Evolutionary conservation across 495 filamentous ascomycete genomes (phyloP).

Genomic region (Aeminium ludgeri): DNA sequence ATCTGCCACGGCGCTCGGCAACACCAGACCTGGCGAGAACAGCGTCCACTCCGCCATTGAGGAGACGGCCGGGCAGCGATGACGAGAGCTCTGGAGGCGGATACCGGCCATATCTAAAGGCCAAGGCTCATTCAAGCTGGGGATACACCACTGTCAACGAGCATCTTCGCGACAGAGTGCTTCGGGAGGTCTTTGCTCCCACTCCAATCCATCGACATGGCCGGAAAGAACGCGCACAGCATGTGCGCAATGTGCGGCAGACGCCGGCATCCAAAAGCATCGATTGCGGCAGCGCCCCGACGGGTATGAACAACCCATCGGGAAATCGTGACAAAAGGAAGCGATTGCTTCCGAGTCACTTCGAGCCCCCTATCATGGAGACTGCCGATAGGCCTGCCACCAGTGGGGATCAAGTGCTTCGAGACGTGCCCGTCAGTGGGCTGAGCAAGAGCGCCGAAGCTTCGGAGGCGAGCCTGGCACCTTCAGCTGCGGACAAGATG

Average conservation of each 20-base stretch:
- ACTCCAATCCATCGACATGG: conserved; percentile 55
- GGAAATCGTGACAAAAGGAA: no score
- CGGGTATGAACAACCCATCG: no score
- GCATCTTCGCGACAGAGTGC: conserved; percentile 73
- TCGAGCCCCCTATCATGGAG: no score
- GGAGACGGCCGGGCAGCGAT: conserved; percentile 3
- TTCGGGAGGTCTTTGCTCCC: conserved; percentile 83
- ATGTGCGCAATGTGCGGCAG: conserved; percentile 31
- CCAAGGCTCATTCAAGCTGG: conserved; percentile 54
- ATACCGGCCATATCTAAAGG: conserved; percentile 16
- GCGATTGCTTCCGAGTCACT: no score
- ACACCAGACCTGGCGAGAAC: conserved; percentile 10
- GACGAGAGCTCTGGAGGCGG: conserved; percentile 4
- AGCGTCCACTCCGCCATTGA: conserved; percentile 4
- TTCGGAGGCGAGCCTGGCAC: neutral
- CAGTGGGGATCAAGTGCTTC: neutral
- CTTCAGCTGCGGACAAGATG: conserved; percentile 1
- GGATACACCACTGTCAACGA: conserved; percentile 90
- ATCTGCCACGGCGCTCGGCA: conserved; percentile 12
- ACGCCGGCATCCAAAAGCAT: no score
- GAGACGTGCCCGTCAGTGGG: neutral
- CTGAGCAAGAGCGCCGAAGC: conserved; percentile 12
- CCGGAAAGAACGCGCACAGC: conserved; percentile 44
- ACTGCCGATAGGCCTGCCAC: conserved; percentile 2
- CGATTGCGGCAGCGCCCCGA: no score